Evolutionary conservation across 2,329 filamentous ascomycete genomes (phyloP).

Genomic region (Fusarium algeriense): DNA sequence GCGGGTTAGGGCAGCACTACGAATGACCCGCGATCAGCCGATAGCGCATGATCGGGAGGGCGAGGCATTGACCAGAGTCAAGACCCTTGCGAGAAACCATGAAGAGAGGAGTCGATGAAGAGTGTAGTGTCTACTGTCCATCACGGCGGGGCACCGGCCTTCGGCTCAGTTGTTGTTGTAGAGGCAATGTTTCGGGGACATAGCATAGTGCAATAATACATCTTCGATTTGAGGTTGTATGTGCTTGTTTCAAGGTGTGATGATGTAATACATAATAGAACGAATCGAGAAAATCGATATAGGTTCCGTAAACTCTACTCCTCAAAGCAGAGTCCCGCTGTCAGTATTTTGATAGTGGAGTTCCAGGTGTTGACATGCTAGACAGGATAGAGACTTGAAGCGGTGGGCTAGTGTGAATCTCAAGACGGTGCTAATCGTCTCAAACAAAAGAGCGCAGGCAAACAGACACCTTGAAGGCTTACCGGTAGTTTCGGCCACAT

Average conservation of each 20-base stretch:
- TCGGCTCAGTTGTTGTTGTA: constrained; percentile 16
- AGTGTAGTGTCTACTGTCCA: background rate
- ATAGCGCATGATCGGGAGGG: constrained; percentile 4
- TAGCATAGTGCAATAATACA: constrained; percentile 10
- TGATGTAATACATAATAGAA: constrained; percentile 26
- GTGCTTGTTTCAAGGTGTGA: constrained; percentile 11
- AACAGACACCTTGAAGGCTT: constrained; percentile 9
- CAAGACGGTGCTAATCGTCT: background rate
- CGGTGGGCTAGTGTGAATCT: constrained; percentile 17
- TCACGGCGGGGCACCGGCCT: constrained; percentile 17
- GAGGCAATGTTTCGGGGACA: constrained; percentile 17
- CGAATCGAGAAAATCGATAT: constrained; percentile 27
- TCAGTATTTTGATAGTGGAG: background rate
- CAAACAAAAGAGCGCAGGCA: background rate
- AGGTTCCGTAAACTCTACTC: constrained; percentile 9
- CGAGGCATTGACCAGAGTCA: constrained; percentile 15
- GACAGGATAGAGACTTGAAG: background rate
- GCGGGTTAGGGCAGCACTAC: background rate
- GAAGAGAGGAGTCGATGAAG: constrained; percentile 14
- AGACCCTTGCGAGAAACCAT: constrained; percentile 11
- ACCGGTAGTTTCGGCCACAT: constrained; percentile 9
- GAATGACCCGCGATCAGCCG: constrained; percentile 10
- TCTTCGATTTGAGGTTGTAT: constrained; percentile 11
- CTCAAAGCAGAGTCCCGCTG: background rate
- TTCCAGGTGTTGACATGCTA: background rate